These are phyloP conservation scores for Vigna angularis DNA, from an alignment of 306 rosid genomes.

Conservation along the genomic window DNA sequence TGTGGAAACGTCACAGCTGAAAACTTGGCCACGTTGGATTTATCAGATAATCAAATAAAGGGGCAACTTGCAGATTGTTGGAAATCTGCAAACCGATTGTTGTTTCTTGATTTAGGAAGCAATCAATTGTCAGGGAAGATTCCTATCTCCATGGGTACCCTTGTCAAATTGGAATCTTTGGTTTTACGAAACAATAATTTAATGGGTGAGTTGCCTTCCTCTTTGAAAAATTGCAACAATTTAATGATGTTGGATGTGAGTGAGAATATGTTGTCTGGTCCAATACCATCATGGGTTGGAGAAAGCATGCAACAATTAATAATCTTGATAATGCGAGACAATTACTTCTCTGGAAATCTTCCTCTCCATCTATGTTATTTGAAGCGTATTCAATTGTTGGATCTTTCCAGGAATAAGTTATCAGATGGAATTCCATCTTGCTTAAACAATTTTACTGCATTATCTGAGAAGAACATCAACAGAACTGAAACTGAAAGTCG, in stretches of 20 bases:
- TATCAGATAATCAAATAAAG: background rate
- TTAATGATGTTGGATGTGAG: slow-evolving; percentile 15
- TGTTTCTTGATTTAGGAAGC: background rate
- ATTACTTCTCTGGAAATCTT: background rate
- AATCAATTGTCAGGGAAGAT: slow-evolving; percentile 17
- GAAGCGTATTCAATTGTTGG: background rate
- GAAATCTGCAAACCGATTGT: background rate
- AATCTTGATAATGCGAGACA: slow-evolving; percentile 12
- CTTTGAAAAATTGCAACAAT: background rate
- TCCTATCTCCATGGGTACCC: slow-evolving; percentile 29
- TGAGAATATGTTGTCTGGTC: background rate
- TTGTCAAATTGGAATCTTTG: slow-evolving; percentile 5
- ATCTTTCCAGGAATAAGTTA: slow-evolving; percentile 8
- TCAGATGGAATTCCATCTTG: slow-evolving; percentile 9
- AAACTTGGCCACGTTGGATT: background rate
- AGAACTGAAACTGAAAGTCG: background rate
- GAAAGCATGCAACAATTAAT: background rate
- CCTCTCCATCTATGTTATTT: background rate
- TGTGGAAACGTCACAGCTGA: background rate
- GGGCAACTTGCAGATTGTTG: background rate
- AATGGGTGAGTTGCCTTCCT: slow-evolving; percentile 34
- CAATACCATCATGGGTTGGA: slow-evolving; percentile 42
- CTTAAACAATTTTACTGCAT: slow-evolving; percentile 8
- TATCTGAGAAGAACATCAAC: background rate
- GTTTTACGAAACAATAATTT: slow-evolving; percentile 30